Percentiles rank a stretch among this genome's conserved stretches.
phyloP scores from a whole-genome alignment of 2,329 filamentous ascomycete species.

The Ophiostoma sp. region DNA sequence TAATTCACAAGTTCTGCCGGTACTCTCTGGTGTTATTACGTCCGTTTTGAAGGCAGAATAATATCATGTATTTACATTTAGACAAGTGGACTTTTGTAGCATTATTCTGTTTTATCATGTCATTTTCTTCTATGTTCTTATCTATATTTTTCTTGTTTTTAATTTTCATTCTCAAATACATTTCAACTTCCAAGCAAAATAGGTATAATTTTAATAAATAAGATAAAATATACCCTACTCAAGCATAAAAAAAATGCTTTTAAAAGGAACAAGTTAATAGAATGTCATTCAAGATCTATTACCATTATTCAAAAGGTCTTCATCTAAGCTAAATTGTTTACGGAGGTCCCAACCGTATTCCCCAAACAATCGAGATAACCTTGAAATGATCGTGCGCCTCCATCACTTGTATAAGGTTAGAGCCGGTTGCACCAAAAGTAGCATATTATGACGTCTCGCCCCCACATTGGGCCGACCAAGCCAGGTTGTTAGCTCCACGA shows the following conservation, averaged over 20 bases:
- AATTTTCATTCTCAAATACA: too few relatives aligned
- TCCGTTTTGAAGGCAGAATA: background rate
- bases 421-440: background rate
- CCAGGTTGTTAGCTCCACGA: background rate
- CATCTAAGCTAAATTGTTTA: background rate
- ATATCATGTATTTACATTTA: too few relatives aligned
- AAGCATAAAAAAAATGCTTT: too few relatives aligned
- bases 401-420: background rate
- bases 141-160: too few relatives aligned
- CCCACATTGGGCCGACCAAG: background rate
- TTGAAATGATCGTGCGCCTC: background rate
- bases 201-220: too few relatives aligned
- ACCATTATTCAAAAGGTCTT: too few relatives aligned
- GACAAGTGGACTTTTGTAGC: too few relatives aligned
- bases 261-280: background rate
- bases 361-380: background rate
- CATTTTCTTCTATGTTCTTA: too few relatives aligned
- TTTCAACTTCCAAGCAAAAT: too few relatives aligned
- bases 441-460: background rate
- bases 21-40: background rate
- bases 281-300: background rate
- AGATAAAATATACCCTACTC: too few relatives aligned
- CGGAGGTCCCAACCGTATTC: background rate
- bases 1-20: background rate
- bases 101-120: too few relatives aligned